These are phyloP conservation scores for Terfezia claveryi DNA, from an alignment of 495 filamentous ascomycete genomes.

Conservation along the genomic window DNA sequence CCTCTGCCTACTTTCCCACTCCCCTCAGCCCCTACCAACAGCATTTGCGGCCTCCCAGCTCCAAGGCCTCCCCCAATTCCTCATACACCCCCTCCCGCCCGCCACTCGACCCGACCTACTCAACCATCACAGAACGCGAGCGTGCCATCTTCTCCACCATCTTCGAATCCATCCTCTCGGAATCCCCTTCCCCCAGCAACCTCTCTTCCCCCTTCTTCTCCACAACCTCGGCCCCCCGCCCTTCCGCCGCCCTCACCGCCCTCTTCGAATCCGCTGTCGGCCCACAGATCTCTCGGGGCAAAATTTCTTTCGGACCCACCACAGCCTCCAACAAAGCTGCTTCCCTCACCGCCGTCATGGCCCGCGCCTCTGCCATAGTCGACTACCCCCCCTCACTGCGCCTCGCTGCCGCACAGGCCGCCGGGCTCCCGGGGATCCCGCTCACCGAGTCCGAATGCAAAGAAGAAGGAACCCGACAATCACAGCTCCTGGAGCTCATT, in stretches of 20 bases:
- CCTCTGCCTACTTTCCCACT: neutral
- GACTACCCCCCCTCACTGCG: conserved; percentile 6
- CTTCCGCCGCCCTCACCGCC: conserved; percentile 6
- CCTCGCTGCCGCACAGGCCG: conserved; percentile 8
- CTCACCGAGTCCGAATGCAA: neutral
- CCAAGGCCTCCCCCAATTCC: neutral
- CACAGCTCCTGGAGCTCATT: neutral
- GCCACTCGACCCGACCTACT: neutral
- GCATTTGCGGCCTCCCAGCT: no score
- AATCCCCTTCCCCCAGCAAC: neutral
- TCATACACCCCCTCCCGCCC: neutral
- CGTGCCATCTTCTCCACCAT: conserved; percentile 17
- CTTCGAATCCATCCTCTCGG: conserved; percentile 15
- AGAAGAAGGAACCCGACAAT: neutral
- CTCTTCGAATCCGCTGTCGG: conserved; percentile 16
- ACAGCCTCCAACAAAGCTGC: neutral
- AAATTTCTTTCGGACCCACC: conserved; percentile 8
- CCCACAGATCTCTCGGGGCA: conserved; percentile 4
- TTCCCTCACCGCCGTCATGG: conserved; percentile 2
- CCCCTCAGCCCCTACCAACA: neutral
- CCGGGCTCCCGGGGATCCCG: conserved; percentile 1
- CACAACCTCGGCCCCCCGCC: neutral
- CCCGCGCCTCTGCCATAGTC: conserved; percentile 6
- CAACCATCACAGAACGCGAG: conserved; percentile 7
- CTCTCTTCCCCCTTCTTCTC: neutral